Percentiles rank a stretch among this genome's conserved stretches.
Conservation (phyloP, 306 rosid genomes). For the Casuarina cunninghamiana region DNA sequence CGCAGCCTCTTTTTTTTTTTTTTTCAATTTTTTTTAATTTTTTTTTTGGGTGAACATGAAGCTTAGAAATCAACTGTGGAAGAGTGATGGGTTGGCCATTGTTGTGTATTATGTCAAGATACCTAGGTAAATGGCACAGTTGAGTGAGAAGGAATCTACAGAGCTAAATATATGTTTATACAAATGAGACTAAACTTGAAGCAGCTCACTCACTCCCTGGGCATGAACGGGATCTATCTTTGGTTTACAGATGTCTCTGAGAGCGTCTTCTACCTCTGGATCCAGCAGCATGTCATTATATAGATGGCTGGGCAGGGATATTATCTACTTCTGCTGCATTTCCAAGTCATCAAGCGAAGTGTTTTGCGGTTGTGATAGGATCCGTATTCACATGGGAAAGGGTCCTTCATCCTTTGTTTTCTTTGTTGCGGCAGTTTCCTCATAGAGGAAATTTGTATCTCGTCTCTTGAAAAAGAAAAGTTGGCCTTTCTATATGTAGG, state of each 20-base stretch:
- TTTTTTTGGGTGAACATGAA: constrained; percentile 40
- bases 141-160: constrained; percentile 50
- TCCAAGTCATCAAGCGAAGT: too few relatives aligned
- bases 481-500: too few relatives aligned
- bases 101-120: constrained; percentile 43
- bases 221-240: not conserved
- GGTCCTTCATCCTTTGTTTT: too few relatives aligned
- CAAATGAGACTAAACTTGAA: constrained; percentile 49
- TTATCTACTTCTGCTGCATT: too few relatives aligned
- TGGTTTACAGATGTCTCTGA: not conserved
- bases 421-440: too few relatives aligned
- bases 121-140: constrained; percentile 42
- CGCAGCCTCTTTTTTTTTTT: not conserved
- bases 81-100: constrained; percentile 54
- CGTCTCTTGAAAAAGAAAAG: too few relatives aligned
- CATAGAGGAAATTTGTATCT: too few relatives aligned
- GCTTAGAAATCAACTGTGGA: constrained; percentile 30
- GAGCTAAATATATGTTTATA: constrained; percentile 40
- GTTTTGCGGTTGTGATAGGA: too few relatives aligned
- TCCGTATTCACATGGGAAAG: too few relatives aligned
- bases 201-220: constrained; percentile 28
- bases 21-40: not conserved
- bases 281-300: not conserved
- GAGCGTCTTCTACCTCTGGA: not conserved
- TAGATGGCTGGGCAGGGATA: not conserved